These are phyloP conservation scores for Kingdonia uniflora DNA, from an alignment of 164 flowering plant genomes.

Conservation along the genomic window DNA sequence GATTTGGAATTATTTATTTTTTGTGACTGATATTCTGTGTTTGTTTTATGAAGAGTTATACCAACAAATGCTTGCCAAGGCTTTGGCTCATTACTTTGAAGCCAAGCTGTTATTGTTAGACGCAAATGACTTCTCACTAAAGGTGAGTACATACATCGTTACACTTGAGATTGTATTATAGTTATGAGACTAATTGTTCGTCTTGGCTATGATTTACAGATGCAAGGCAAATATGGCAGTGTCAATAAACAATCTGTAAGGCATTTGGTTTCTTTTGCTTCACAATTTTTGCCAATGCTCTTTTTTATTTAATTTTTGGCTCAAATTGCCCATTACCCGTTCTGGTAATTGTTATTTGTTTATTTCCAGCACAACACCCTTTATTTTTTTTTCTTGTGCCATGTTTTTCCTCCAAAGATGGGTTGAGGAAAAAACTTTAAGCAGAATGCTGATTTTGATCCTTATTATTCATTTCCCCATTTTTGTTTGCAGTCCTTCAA, in stretches of 20 bases:
- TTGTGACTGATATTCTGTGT: slow-evolving; percentile 5
- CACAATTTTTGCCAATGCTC: too few species aligned
- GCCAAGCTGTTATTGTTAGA: slow-evolving; percentile 84
- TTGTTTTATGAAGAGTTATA: slow-evolving; percentile 53
- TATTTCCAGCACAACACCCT: too few species aligned
- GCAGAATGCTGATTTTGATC: too few species aligned
- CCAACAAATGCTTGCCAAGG: slow-evolving; percentile 98
- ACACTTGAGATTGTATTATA: not conserved
- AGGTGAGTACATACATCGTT: slow-evolving; percentile 34
- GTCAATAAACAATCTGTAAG: slow-evolving; percentile 59
- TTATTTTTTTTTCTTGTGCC: too few species aligned
- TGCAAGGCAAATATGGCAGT: slow-evolving; percentile 77
- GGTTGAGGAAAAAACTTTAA: too few species aligned
- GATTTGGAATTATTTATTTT: too few species aligned
- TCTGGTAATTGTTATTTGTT: too few species aligned
- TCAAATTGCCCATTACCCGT: too few species aligned
- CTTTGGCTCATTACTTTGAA: slow-evolving; percentile 84
- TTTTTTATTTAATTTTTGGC: too few species aligned
- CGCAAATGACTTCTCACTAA: slow-evolving; percentile 69
- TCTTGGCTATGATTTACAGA: slow-evolving; percentile 34
- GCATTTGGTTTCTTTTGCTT: too few species aligned
- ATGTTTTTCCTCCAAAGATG: too few species aligned
- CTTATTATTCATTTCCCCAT: too few species aligned
- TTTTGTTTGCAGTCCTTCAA: slow-evolving; percentile 42
- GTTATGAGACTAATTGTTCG: not conserved